Conservation (phyloP, 345 rosid genomes). For the Citrus unshiu region DNA sequence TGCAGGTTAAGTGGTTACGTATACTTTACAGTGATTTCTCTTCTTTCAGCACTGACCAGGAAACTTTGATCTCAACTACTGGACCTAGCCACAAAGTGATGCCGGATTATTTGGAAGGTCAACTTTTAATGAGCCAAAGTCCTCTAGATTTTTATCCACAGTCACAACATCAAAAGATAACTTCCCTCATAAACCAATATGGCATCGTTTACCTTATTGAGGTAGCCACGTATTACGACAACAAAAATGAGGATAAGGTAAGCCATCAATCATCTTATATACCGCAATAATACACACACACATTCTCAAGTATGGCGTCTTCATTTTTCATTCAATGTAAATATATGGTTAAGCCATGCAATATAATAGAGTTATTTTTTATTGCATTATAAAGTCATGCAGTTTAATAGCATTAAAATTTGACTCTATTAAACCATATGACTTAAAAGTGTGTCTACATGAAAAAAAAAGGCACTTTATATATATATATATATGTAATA, state of each 20-base stretch:
- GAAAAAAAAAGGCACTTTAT: too few species aligned
- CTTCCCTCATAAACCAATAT: slow-evolving; percentile 31
- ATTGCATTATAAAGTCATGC: too few species aligned
- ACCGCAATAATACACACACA: too few species aligned
- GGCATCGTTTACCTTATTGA: slow-evolving; percentile 47
- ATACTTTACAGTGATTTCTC: slow-evolving; percentile 50
- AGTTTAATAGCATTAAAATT: too few species aligned
- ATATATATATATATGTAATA: too few species aligned
- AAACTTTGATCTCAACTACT: slow-evolving; percentile 39
- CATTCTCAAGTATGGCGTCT: too few species aligned
- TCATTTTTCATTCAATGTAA: too few species aligned
- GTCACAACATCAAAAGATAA: slow-evolving; percentile 24
- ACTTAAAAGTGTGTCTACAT: too few species aligned
- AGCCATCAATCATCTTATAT: too few species aligned
- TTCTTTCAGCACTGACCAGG: slow-evolving; percentile 45
- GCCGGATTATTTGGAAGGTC: slow-evolving; percentile 51
- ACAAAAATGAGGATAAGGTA: neutral
- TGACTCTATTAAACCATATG: accelerated
- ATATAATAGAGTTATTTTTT: too few species aligned
- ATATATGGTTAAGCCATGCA: too few species aligned
- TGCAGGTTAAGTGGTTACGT: slow-evolving; percentile 46
- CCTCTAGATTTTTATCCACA: slow-evolving; percentile 36
- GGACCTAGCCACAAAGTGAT: slow-evolving; percentile 17
- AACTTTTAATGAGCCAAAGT: slow-evolving; percentile 35
- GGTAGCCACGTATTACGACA: slow-evolving; percentile 36